phyloP scores from a whole-genome alignment of 495 filamentous ascomycete species.

The Neurospora sp. region DNA sequence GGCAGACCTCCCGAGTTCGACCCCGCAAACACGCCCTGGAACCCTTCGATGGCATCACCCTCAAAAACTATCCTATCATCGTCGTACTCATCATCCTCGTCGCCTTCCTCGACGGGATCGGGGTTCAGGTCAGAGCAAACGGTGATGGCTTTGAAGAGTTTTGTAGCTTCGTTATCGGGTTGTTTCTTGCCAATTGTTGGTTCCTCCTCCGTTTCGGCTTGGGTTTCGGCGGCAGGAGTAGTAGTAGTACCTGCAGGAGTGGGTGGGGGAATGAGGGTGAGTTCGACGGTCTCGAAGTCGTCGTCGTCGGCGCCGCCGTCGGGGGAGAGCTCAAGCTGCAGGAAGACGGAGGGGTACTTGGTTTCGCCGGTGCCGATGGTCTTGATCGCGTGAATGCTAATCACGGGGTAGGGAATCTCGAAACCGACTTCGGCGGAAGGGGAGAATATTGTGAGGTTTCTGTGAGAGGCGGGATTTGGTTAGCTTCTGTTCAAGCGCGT shows the following conservation, averaged over 20 bases:
- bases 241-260: slow-evolving; percentile 2
- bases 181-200: not conserved
- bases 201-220: slow-evolving; percentile 14
- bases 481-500: too few relatives aligned
- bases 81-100: slow-evolving; percentile 43
- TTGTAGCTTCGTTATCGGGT: slow-evolving; percentile 21
- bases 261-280: slow-evolving; percentile 57
- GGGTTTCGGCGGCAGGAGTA: slow-evolving; percentile 6
- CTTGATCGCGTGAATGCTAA: slow-evolving; percentile 83
- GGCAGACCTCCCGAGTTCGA: slow-evolving; percentile 48
- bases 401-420: slow-evolving; percentile 75
- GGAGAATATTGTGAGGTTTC: slow-evolving; percentile 66
- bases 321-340: slow-evolving; percentile 60
- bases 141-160: slow-evolving; percentile 72
- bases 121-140: slow-evolving; percentile 86
- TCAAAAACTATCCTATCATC: slow-evolving; percentile 49
- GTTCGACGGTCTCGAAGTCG: slow-evolving; percentile 55
- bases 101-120: slow-evolving; percentile 45
- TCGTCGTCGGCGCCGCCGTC: slow-evolving; percentile 51
- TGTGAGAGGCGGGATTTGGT: too few relatives aligned
- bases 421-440: slow-evolving; percentile 49
- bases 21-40: slow-evolving; percentile 34
- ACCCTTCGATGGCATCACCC: slow-evolving; percentile 37
- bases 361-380: slow-evolving; percentile 23
- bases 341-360: slow-evolving; percentile 56